Percentiles rank a stretch among this genome's conserved stretches.
Evolutionary conservation across 2,329 filamentous ascomycete genomes (phyloP).

Genomic region (Ilyonectria sp.): DNA sequence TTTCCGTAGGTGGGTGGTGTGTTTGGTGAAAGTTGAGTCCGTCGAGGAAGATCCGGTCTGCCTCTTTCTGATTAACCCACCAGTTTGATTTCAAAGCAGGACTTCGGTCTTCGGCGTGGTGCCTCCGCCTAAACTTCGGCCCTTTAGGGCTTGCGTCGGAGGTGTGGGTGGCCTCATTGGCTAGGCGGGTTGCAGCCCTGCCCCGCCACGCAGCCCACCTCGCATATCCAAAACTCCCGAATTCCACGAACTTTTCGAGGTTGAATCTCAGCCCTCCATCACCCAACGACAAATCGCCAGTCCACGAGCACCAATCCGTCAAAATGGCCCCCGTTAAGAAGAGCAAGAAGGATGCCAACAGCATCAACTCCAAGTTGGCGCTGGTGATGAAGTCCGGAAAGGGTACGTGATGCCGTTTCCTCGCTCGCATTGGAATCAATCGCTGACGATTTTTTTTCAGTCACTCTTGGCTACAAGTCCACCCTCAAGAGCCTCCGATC

Average conservation of each 20-base stretch:
- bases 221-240: conserved; percentile 45
- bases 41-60: conserved; percentile 47
- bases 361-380: conserved; percentile 73
- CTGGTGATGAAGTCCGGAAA: conserved; percentile 78
- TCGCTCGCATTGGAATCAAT: not conserved
- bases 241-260: conserved; percentile 44
- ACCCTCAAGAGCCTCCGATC: conserved; percentile 88
- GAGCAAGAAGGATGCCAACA: conserved; percentile 88
- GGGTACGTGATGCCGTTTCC: conserved; percentile 69
- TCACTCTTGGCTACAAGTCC: conserved; percentile 61
- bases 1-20: conserved; percentile 56
- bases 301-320: conserved; percentile 58
- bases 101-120: conserved; percentile 51
- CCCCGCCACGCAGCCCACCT: conserved; percentile 41
- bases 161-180: conserved; percentile 48
- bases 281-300: conserved; percentile 53
- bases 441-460: conserved; percentile 45
- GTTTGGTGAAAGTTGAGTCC: conserved; percentile 53
- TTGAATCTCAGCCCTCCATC: conserved; percentile 48
- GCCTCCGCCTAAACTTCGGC: conserved; percentile 56
- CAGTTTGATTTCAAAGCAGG: conserved; percentile 71
- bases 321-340: conserved; percentile 82
- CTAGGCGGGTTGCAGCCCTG: conserved; percentile 33
- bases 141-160: conserved; percentile 55
- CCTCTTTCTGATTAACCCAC: conserved; percentile 51